phyloP scores from a whole-genome alignment of 2,329 filamentous ascomycete genomes.

The Ampelomyces quisqualis region DNA sequence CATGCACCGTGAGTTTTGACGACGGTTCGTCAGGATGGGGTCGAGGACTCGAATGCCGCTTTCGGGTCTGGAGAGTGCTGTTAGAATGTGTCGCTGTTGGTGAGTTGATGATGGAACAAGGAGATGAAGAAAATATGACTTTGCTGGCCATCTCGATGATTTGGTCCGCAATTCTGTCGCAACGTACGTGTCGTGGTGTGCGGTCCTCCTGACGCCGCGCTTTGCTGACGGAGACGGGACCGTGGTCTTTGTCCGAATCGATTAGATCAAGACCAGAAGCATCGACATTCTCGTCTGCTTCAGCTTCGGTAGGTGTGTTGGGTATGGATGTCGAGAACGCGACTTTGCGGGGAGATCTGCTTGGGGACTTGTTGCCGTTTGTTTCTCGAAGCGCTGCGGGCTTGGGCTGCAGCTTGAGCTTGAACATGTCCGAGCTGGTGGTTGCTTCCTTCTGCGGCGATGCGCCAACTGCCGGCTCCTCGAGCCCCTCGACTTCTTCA shows the following conservation, averaged over 20 bases:
- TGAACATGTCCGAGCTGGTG: conserved; percentile 34
- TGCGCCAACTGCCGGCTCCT: conserved; percentile 21
- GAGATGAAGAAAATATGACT: conserved; percentile 28
- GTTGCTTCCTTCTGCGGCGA: conserved; percentile 28
- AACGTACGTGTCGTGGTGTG: conserved; percentile 43
- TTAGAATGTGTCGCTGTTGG: too few relatives aligned
- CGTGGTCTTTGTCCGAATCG: conserved; percentile 19
- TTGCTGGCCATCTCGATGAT: conserved; percentile 24
- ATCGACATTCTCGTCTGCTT: conserved; percentile 38
- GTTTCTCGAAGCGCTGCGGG: conserved; percentile 39
- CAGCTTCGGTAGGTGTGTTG: conserved; percentile 34
- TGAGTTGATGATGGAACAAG: conserved; percentile 8
- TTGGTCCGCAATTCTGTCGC: conserved; percentile 27
- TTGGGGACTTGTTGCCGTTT: conserved; percentile 39
- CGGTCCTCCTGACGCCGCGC: conserved; percentile 27
- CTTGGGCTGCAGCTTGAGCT: conserved; percentile 35
- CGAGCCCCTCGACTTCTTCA: conserved; percentile 30
- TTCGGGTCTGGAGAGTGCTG: conserved; percentile 37
- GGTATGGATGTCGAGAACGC: conserved; percentile 42
- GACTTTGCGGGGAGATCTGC: conserved; percentile 44
- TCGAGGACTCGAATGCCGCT: conserved; percentile 42
- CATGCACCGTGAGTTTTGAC: conserved; percentile 48
- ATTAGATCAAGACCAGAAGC: conserved; percentile 33
- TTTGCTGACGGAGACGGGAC: too few relatives aligned
- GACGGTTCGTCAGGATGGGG: conserved; percentile 43